Base-by-base conservation (phyloP, 192 early-diverging fungal species). In the Dimargaris xerosporica region DNA sequence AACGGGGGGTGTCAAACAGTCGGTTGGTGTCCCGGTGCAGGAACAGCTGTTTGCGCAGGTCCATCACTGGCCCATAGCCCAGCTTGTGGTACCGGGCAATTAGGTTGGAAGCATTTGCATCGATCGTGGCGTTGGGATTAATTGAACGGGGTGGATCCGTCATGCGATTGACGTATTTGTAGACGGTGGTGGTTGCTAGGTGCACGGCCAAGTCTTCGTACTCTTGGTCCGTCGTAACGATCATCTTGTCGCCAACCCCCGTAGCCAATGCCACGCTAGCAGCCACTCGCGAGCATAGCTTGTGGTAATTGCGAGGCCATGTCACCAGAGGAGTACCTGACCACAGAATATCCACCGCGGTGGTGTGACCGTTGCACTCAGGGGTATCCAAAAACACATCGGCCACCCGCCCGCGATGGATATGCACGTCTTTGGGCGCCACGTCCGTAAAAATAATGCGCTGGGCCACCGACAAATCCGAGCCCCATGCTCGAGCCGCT, bases 331-430 rank as follows among this genome's bases (percentile, higher is more conserved):
- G 93, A 6, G 93, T 96, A 13, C 91, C 93, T 39, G 83, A 85
- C 91, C 91, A 96, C 50, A 96, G 73, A 53, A 93, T 94, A 71
- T 96, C 93, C 0, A 89, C 90, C 0, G 93, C 91, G 6, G 93
- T 96, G 2, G 93, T 96, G 55, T 96, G 93, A 0, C 91, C 93
- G 70, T 96, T 96, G 70, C 92, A 94, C 68, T 93, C 90, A n/a
- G 91, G 86, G 25, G 91, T 94, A 69, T 96, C 93, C 54, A 96
- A 73, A 62, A 96, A 93, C 34, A 93, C 63, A 63, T 96, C 93
- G 0, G 91, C 91, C 15, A 94, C 81, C 21, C 91, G 85, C 29
- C 91, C 90, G 41, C 93, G 90, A 64, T 90, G 85, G 61, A 96
- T 91, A 65, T 96, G 93, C 51, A 91, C 69, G 52, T 94, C 84